phyloP scores from a whole-genome alignment of 225 moss, liverwort and hornwort species.

The Rhytidiadelphus loreus region DNA sequence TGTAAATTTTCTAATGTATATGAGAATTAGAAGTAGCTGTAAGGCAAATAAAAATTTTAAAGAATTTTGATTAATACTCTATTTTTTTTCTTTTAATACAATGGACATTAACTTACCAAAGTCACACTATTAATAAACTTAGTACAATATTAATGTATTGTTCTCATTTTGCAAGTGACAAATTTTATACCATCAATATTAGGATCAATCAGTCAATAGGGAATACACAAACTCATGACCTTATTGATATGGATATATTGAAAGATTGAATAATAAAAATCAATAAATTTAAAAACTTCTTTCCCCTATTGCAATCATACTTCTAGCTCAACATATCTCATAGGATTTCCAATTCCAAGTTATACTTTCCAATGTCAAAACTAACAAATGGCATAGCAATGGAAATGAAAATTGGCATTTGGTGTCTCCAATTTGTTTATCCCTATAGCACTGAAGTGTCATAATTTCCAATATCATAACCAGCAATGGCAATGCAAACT shows the following conservation, averaged over 20 bases:
- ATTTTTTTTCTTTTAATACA: background rate
- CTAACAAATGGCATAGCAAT: background rate
- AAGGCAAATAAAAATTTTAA: background rate
- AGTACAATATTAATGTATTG: background rate
- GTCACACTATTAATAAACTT: background rate
- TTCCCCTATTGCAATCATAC: too few relatives aligned
- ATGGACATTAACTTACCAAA: background rate
- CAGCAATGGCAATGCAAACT: background rate
- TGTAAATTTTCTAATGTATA: background rate
- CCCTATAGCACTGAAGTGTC: too few relatives aligned
- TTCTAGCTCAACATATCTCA: too few relatives aligned
- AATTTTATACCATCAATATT: background rate
- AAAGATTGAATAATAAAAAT: background rate
- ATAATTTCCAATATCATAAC: background rate
- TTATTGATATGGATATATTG: background rate
- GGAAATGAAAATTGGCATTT: too few relatives aligned
- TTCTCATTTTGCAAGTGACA: background rate
- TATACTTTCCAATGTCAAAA: background rate
- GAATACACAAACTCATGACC: background rate
- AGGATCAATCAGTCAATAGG: background rate
- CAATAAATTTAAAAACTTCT: background rate
- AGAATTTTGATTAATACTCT: too few relatives aligned
- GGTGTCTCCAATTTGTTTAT: background rate
- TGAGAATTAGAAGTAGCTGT: background rate
- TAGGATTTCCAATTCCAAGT: background rate